Base-by-base conservation (phyloP, 768 basidiomycete species). In the Tylopilus subfusipes region DNA sequence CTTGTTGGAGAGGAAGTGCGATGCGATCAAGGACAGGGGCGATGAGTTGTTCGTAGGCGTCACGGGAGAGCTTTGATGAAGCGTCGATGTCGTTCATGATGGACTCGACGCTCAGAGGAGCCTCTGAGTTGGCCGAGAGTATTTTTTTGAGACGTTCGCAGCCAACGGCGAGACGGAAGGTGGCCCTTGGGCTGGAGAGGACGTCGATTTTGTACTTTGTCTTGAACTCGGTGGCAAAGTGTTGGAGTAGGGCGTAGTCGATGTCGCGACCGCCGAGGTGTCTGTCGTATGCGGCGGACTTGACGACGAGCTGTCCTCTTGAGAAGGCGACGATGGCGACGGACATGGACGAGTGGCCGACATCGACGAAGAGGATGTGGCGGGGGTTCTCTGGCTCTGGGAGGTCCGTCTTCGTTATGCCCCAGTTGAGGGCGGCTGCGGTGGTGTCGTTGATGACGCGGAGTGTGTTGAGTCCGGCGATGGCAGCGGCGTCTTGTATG, bases 161-260 rank as follows among this genome's bases (percentile, higher is more conserved):
- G 19, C 89, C 86, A 16, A 87, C 86, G 24, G 79, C 67, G 53
- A 99, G 85, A 59, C 96, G 86, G 90, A 98, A 98, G 44, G 78
- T 80, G 30, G 94, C 97, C 73, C 98, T 98, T 61, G 93, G 90
- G 74, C 80, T 93, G 60, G 81, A 82, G 66, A 93, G 71, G 63
- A 98, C 94, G 71, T 98, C 95, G 68, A 98, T 93, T 75, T 94
- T 97, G 84, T 98, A 98, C 71, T 97, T 98, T n/a, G 73, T 69
- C 75, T 93, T 88, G 85, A 98, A 98, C 72, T 98, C 90, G 27
- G 82, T 73, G 10, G 95, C 81, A 68, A 98, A 98, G 77, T 98
- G 83, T 62, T 84, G 69, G 36, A 97, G 82, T 63, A 99, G 85
- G 18, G 88, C 93, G 65, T 83, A 86, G 77, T 99, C 97, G 72